Evolutionary conservation across 352 stramenopile species (phyloP).

Genomic region (Thraustochytrium sp.): DNA sequence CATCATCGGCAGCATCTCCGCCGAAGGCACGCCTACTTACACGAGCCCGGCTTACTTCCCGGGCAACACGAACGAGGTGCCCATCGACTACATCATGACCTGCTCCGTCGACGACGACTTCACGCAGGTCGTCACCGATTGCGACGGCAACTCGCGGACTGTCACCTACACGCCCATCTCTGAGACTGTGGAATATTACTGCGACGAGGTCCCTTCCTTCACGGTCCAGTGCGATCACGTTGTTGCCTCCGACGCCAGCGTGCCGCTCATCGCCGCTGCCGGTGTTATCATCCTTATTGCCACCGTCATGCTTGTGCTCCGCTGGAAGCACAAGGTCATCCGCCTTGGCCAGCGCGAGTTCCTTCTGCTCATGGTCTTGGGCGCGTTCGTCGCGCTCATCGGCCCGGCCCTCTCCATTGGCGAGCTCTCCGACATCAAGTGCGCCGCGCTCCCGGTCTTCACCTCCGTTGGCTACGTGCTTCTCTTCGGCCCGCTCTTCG

Average conservation of each 20-base stretch:
- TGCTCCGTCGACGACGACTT: background rate
- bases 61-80: background rate
- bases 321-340: background rate
- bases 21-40: background rate
- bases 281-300: background rate
- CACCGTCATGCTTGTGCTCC: background rate
- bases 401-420: background rate
- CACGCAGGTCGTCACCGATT: background rate
- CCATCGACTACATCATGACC: background rate
- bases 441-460: background rate
- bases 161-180: background rate
- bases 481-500: constrained; percentile 24
- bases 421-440: background rate
- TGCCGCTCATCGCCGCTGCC: background rate
- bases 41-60: background rate
- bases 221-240: background rate
- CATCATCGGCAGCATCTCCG: background rate
- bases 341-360: constrained; percentile 3
- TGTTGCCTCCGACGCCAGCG: background rate
- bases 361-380: constrained; percentile 7
- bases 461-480: constrained; percentile 32
- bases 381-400: background rate
- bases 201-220: too few species aligned
- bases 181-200: too few species aligned
- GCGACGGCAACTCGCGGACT: background rate